Percentiles rank a stretch among this genome's conserved stretches.
phyloP scores from a whole-genome alignment of 345 rosid species.

The Euphorbia peplus region DNA sequence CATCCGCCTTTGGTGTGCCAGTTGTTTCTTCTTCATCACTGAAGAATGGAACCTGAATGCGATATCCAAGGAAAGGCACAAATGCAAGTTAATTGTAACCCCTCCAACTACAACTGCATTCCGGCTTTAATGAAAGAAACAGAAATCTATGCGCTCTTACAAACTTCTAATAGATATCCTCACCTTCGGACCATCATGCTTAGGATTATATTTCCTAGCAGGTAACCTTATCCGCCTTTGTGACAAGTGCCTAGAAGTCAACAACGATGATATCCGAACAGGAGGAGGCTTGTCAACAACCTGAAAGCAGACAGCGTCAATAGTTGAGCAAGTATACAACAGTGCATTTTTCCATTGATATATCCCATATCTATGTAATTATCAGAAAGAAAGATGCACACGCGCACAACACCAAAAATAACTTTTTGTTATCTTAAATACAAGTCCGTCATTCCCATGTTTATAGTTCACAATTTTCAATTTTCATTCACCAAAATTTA shows the following conservation, averaged over 20 bases:
- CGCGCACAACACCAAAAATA: not conserved
- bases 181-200: slow-evolving; percentile 67
- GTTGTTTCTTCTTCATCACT: slow-evolving; percentile 72
- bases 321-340: not conserved
- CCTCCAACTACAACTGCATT: not conserved
- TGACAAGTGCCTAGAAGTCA: slow-evolving; percentile 78
- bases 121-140: not conserved
- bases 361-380: not conserved
- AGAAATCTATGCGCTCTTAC: not conserved
- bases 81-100: not conserved
- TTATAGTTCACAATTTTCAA: not conserved
- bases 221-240: slow-evolving; percentile 72
- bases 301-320: slow-evolving; percentile 34
- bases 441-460: not conserved
- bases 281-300: slow-evolving; percentile 78
- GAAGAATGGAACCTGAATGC: slow-evolving; percentile 84
- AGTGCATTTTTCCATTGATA: not conserved
- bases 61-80: not conserved
- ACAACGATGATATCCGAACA: slow-evolving; percentile 65
- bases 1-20: slow-evolving; percentile 85
- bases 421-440: not conserved
- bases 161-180: slow-evolving; percentile 15
- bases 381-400: not conserved
- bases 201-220: slow-evolving; percentile 73
- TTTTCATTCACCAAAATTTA: not conserved